Percentiles rank a stretch among this genome's conserved stretches.
Conservation (phyloP, 495 filamentous ascomycete species). For the Neurospora sublineolata region DNA sequence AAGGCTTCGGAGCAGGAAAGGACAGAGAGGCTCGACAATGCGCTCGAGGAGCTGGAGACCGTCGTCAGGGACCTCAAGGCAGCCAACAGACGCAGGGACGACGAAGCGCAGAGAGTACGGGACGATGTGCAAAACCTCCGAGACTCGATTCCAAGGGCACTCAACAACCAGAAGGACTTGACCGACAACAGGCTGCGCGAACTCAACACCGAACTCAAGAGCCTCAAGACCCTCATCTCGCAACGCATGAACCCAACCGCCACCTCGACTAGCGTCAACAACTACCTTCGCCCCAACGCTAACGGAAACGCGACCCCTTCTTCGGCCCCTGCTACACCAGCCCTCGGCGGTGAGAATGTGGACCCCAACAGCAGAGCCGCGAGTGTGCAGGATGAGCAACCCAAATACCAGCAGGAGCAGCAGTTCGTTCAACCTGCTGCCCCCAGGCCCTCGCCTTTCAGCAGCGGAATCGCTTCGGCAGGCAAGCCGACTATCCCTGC, state of each 20-base stretch:
- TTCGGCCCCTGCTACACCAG: slow-evolving; percentile 19
- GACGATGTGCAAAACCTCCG: slow-evolving; percentile 77
- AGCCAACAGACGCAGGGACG: slow-evolving; percentile 64
- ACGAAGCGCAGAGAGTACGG: slow-evolving; percentile 72
- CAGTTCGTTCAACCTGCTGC: slow-evolving; percentile 4
- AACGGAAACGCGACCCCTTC: slow-evolving; percentile 21
- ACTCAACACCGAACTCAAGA: slow-evolving; percentile 78
- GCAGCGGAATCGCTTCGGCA: slow-evolving; percentile 22
- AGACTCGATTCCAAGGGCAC: slow-evolving; percentile 73
- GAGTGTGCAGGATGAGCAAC: slow-evolving; percentile 26
- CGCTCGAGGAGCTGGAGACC: slow-evolving; percentile 70
- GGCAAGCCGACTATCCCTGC: slow-evolving; percentile 67
- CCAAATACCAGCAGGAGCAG: slow-evolving; percentile 24
- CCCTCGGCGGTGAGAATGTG: slow-evolving; percentile 15
- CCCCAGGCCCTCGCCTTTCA: slow-evolving; percentile 24
- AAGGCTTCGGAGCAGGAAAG: slow-evolving; percentile 77
- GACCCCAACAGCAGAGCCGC: slow-evolving; percentile 9
- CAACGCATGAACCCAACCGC: slow-evolving; percentile 57
- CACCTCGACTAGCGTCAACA: slow-evolving; percentile 22
- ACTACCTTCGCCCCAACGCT: slow-evolving; percentile 25
- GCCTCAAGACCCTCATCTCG: slow-evolving; percentile 74
- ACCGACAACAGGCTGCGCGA: slow-evolving; percentile 75
- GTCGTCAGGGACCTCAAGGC: slow-evolving; percentile 73
- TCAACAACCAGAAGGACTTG: slow-evolving; percentile 74
- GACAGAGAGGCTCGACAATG: slow-evolving; percentile 71